Base-by-base conservation (phyloP, 1,284 basidiomycete genomes). In the Earliella scabrosa region DNA sequence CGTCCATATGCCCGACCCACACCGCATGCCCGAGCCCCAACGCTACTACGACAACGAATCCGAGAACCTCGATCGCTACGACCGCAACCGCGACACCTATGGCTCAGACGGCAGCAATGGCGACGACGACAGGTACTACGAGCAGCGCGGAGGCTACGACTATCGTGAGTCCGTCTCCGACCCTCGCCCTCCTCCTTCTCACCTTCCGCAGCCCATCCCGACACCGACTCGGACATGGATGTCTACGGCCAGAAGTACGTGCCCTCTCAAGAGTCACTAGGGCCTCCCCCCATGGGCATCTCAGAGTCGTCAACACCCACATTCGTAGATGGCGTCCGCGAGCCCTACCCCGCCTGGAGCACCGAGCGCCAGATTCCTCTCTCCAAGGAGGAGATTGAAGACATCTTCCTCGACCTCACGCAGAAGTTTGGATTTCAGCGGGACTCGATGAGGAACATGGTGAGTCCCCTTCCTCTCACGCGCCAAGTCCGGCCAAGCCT, bases 361-460 rank as follows among this genome's bases (percentile, higher is more conserved):
- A 77, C 88, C 39, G 95, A 98, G 58, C 88, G 93, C 49, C 88
- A 95, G 66, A 97, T 98, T 59, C 97, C 97, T 13, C 80, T 99
- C 11, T 95, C 95, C 31, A 98, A 98, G 78, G 97, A 99, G 71
- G 97, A 99, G 78, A 98, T 99, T 57, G 97, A 99, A 75, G 97
- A 99, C 71, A 94, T 99, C 52, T 95, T 99, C 70, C 88, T 98
- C 59, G 97, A 99, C 77, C 82, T 99, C 23, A 91, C 95, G 32
- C 95, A 99, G 82, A 99, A 99, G 78, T 99, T 99, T 75, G 97
- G 97, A 63, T 99, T 99, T 73, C 97, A 96, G 76, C 82, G 91
- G 58, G 95, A 97, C 73, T 91, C 88, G 13, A 92, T 92, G 90
- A 79, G 90, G 45, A 96, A 91, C 80, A 95, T 90, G 92, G 92